Percentiles rank a stretch among this genome's conserved stretches.
phyloP scores from a whole-genome alignment of 83 land plant genomes.

The Picea engelmannii region DNA sequence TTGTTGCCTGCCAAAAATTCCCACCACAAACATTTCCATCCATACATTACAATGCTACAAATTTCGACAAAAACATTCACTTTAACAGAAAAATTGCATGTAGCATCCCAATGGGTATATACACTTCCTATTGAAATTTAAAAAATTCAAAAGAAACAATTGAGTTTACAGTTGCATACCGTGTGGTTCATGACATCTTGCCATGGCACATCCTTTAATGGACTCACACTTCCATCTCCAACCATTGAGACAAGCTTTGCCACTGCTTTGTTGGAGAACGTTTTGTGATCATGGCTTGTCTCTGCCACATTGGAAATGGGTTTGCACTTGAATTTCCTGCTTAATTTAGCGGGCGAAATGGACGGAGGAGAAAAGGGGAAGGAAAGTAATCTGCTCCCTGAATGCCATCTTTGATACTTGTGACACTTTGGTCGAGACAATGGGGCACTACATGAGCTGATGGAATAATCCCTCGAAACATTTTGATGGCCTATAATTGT shows the following conservation, averaged over 20 bases:
- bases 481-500: too few species aligned
- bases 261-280: slow-evolving; percentile 21
- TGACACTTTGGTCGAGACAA: too few species aligned
- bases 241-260: slow-evolving; percentile 73
- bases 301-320: slow-evolving; percentile 5
- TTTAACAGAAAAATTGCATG: not conserved
- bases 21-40: not conserved
- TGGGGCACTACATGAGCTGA: too few species aligned
- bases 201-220: slow-evolving; percentile 66
- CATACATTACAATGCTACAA: not conserved
- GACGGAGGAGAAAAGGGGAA: too few species aligned
- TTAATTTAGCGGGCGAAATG: not conserved
- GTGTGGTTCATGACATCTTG: slow-evolving; percentile 81
- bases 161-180: slow-evolving; percentile 30
- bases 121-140: not conserved
- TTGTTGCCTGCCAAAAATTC: slow-evolving; percentile 42
- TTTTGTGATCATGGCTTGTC: not conserved
- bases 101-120: not conserved
- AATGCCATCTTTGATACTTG: too few species aligned
- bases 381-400: too few species aligned
- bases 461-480: too few species aligned
- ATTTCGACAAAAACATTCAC: not conserved
- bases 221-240: slow-evolving; percentile 66
- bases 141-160: not conserved
- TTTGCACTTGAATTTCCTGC: not conserved